phyloP scores from a whole-genome alignment of 495 filamentous ascomycete species.

The Copromyces sp. region DNA sequence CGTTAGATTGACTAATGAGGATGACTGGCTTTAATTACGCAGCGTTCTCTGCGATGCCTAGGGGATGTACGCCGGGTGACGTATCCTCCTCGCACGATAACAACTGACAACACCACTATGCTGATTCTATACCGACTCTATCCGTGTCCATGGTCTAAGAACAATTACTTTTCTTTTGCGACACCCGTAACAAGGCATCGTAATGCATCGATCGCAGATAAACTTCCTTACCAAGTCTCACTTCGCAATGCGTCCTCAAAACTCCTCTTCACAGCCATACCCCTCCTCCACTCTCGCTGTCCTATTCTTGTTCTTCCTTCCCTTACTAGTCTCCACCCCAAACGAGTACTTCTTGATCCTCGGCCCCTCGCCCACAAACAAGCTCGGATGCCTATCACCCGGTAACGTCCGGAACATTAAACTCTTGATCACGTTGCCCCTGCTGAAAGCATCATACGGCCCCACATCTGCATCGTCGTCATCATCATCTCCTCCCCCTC shows the following conservation, averaged over 20 bases:
- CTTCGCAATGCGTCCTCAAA: neutral
- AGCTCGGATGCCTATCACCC: conserved; percentile 17
- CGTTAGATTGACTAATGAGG: neutral
- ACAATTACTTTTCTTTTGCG: neutral
- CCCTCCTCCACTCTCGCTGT: neutral
- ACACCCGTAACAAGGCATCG: neutral
- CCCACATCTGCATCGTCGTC: conserved; percentile 1
- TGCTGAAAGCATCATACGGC: neutral
- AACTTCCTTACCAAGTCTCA: neutral
- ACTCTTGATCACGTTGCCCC: conserved; percentile 11
- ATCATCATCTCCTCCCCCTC: conserved; percentile 2
- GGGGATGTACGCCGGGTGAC: neutral
- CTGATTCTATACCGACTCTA: neutral
- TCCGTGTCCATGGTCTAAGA: neutral
- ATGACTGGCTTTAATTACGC: neutral
- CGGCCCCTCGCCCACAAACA: conserved; percentile 19
- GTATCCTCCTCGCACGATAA: neutral
- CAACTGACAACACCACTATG: neutral
- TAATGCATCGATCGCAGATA: neutral
- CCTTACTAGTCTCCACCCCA: conserved; percentile 2
- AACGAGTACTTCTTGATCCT: conserved; percentile 23
- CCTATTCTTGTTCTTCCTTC: neutral
- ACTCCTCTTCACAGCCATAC: neutral
- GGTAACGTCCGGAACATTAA: conserved; percentile 25
- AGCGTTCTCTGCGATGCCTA: neutral